Percentiles rank a stretch among this genome's conserved stretches.
phyloP scores from a whole-genome alignment of 2,329 filamentous ascomycete genomes.

The Triangularia verruculosa region DNA sequence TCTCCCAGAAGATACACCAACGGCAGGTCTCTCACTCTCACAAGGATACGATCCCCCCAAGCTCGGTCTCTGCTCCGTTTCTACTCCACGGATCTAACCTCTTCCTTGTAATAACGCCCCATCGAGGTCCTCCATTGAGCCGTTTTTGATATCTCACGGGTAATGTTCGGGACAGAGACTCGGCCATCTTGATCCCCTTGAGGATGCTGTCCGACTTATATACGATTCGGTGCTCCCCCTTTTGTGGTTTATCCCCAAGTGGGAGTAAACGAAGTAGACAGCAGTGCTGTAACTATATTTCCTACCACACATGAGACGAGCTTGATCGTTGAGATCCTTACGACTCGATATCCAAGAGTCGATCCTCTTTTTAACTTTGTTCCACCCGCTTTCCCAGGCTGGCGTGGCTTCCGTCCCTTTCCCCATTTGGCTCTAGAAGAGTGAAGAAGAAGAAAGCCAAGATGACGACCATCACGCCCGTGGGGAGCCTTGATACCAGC shows the following conservation, averaged over 20 bases:
- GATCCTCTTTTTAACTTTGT: not conserved
- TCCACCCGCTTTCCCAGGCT: not conserved
- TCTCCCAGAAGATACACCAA: conserved; percentile 4
- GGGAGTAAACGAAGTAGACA: conserved; percentile 1
- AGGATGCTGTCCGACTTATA: conserved; percentile 17
- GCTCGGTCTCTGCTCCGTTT: conserved; percentile 11
- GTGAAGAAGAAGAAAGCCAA: conserved; percentile 9
- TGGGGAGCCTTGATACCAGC: conserved; percentile 32
- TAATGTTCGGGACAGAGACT: conserved; percentile 30
- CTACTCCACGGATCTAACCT: conserved; percentile 6
- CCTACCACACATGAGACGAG: not conserved
- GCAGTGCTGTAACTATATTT: conserved; percentile 16
- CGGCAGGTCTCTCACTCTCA: conserved; percentile 6
- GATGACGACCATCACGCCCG: conserved; percentile 26
- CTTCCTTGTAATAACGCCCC: conserved; percentile 2
- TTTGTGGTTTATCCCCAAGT: conserved; percentile 4
- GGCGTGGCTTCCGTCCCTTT: not conserved
- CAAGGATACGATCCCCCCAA: conserved; percentile 1
- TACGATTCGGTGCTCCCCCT: conserved; percentile 14
- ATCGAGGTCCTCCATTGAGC: conserved; percentile 8
- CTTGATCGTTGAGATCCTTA: not conserved
- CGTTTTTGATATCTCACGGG: conserved; percentile 28
- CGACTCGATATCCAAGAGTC: not conserved
- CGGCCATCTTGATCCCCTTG: not conserved
- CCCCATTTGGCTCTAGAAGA: not conserved